phyloP scores from a whole-genome alignment of 192 early-diverging fungal genomes.

The Lobosporangium transversale region DNA sequence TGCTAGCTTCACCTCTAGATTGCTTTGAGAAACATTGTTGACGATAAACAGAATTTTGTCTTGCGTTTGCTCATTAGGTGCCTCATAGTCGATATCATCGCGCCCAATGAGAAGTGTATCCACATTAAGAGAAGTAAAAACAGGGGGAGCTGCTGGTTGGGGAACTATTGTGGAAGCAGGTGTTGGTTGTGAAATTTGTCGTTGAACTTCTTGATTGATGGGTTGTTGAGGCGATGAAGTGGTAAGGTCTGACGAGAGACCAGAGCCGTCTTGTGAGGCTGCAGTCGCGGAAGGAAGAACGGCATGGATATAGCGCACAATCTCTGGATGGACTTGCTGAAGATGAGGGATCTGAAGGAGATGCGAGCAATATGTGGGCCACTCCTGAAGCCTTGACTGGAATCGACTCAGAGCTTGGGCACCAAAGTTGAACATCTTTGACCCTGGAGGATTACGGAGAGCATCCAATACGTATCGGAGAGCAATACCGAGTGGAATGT shows the following conservation, averaged over 20 bases:
- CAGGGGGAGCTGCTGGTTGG: constrained; percentile 52
- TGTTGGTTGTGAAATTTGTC: constrained; percentile 1
- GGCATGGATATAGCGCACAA: constrained; percentile 71
- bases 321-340: constrained; percentile 78
- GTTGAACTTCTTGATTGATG: constrained; percentile 14
- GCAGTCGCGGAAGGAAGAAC: constrained; percentile 44
- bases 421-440: constrained; percentile 92
- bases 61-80: constrained; percentile 54
- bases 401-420: constrained; percentile 87
- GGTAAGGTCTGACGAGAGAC: constrained; percentile 31
- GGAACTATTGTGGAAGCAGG: constrained; percentile 13
- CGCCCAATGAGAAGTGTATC: constrained; percentile 62
- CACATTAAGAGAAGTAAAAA: constrained; percentile 72
- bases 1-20: constrained; percentile 78
- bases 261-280: constrained; percentile 41
- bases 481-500: constrained; percentile 82
- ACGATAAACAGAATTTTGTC: constrained; percentile 98
- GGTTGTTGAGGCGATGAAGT: constrained; percentile 27
- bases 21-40: constrained; percentile 93
- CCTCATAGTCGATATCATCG: constrained; percentile 56
- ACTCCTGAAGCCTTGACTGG: constrained; percentile 83
- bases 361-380: constrained; percentile 89
- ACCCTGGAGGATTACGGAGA: constrained; percentile 78
- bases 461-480: constrained; percentile 92
- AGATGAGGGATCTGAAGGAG: constrained; percentile 87